Conservation (phyloP, 208 protist species). For the Trypanosoma avium region DNA sequence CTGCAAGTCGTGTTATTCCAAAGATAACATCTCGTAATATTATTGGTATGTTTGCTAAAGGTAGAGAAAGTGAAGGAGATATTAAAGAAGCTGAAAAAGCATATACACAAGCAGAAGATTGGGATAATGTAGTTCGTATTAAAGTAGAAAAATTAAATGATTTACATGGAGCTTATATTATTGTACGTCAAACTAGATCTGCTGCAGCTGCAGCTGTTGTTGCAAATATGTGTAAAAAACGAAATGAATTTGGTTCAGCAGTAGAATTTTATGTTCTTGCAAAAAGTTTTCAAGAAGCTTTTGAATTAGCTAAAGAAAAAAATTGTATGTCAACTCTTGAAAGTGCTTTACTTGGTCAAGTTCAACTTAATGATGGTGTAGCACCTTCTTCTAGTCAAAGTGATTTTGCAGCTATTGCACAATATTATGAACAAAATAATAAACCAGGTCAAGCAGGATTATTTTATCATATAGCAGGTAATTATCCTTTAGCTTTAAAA, state of each 20-base stretch:
- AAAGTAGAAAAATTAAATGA: conserved; percentile 94
- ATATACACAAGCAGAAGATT: conserved; percentile 94
- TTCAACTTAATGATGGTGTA: conserved; percentile 85
- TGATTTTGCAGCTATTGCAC: conserved; percentile 89
- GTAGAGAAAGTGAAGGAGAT: conserved; percentile 86
- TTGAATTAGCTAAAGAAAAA: conserved; percentile 91
- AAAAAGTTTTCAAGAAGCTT: conserved; percentile 90
- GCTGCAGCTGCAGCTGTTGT: conserved; percentile 92
- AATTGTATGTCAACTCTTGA: conserved; percentile 88
- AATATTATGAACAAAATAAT: conserved; percentile 91
- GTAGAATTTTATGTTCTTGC: conserved; percentile 98
- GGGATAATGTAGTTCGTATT: conserved; percentile 95
- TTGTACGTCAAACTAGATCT: conserved; percentile 93
- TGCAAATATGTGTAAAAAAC: conserved; percentile 88
- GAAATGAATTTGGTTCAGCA: conserved; percentile 81
- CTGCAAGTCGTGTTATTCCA: conserved; percentile 79
- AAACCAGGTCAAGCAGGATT: conserved; percentile 85
- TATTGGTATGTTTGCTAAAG: conserved; percentile 90
- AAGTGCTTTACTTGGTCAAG: conserved; percentile 70
- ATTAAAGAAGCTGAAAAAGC: conserved; percentile 92
- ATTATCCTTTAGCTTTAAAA: conserved; percentile 87
- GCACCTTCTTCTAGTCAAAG: conserved; percentile 56
- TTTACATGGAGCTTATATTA: conserved; percentile 92
- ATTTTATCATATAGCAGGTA: conserved; percentile 92
- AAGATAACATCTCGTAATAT: conserved; percentile 94